A percentile compares a stretch with the other conserved stretches of the same genome.
Evolutionary conservation across 2,329 filamentous ascomycete genomes (phyloP).

Genomic region (Acrodontium crateriforme): DNA sequence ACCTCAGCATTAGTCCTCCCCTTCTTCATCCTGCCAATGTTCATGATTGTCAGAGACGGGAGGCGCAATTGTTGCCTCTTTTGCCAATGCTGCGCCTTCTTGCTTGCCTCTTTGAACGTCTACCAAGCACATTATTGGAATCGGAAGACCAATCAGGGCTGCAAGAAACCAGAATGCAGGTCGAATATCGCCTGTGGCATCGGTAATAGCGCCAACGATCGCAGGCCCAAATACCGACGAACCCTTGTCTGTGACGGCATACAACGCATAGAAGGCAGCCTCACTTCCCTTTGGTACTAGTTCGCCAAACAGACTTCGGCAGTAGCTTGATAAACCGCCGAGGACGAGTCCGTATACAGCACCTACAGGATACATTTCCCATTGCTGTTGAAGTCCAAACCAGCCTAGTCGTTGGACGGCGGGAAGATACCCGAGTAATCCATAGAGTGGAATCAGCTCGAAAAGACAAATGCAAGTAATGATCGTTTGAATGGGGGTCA

Average conservation of each 20-base stretch:
- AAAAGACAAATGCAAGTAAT: constrained; percentile 83
- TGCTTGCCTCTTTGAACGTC: constrained; percentile 52
- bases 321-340: constrained; percentile 85
- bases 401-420: constrained; percentile 61
- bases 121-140: constrained; percentile 72
- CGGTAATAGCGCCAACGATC: constrained; percentile 86
- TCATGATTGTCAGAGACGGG: no score
- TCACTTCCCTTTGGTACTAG: constrained; percentile 89
- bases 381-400: constrained; percentile 77
- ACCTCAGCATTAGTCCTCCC: no score
- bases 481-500: constrained; percentile 76
- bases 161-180: constrained; percentile 80
- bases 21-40: no score
- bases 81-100: constrained; percentile 28
- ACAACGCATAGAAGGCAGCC: constrained; percentile 90
- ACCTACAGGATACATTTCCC: constrained; percentile 92
- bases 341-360: constrained; percentile 87
- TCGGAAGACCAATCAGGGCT: constrained; percentile 66
- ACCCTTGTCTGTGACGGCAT: constrained; percentile 95
- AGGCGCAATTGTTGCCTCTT: no score
- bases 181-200: constrained; percentile 41
- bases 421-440: constrained; percentile 74
- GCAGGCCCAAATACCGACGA: constrained; percentile 87
- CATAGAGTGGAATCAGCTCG: constrained; percentile 85
- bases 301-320: constrained; percentile 81